Evolutionary conservation across 345 rosid species (phyloP).

Genomic region (Syzygium aqueum): DNA sequence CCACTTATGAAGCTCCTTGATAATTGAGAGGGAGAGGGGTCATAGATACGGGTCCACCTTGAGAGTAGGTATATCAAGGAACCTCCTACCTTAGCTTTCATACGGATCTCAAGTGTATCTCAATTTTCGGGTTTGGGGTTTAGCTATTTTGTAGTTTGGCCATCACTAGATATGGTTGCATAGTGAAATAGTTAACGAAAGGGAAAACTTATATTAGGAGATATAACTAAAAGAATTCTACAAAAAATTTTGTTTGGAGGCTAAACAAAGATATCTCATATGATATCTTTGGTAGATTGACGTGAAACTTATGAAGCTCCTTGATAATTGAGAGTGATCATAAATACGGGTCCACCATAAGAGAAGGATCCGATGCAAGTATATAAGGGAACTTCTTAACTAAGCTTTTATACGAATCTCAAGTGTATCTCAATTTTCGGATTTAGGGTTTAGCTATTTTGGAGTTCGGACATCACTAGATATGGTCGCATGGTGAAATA

Average conservation of each 20-base stretch:
- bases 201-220: neutral
- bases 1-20: neutral
- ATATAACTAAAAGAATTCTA: neutral
- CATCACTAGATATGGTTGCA: neutral
- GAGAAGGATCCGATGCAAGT: neutral
- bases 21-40: neutral
- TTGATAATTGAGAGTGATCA: neutral
- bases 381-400: neutral
- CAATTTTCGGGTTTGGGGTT: neutral
- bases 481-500: neutral
- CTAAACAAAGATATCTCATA: fast-evolving
- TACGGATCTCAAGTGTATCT: neutral
- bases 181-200: neutral
- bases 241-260: neutral
- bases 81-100: neutral
- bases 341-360: neutral
- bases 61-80: neutral
- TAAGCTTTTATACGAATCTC: neutral
- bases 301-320: neutral
- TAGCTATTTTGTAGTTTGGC: neutral
- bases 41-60: neutral
- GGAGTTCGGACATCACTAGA: neutral
- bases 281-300: neutral
- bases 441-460: neutral
- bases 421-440: neutral